Percentiles rank a stretch among this genome's conserved stretches.
phyloP scores from a whole-genome alignment of 2,329 filamentous ascomycete species.

The Plenodomus biglobosus region DNA sequence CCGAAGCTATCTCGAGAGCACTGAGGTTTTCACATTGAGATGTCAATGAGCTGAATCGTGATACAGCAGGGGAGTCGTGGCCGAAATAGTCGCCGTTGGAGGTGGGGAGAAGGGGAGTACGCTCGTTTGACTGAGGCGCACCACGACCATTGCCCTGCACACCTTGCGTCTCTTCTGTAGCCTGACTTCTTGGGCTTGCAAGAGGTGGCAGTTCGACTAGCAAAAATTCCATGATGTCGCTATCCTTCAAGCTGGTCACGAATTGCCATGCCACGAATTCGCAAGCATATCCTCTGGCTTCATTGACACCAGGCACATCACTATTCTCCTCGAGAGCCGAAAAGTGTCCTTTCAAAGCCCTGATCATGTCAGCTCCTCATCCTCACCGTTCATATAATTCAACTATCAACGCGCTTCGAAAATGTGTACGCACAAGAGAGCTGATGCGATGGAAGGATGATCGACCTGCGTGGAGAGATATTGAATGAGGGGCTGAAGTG shows the following conservation, averaged over 20 bases:
- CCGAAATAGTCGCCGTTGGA: conserved; percentile 28
- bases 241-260: conserved; percentile 68
- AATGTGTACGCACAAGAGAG: conserved; percentile 63
- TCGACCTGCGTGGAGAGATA: conserved; percentile 65
- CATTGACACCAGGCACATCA: conserved; percentile 64
- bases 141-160: conserved; percentile 15
- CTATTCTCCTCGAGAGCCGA: conserved; percentile 59
- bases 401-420: background rate
- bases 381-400: background rate
- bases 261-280: conserved; percentile 83
- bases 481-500: conserved; percentile 63
- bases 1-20: conserved; percentile 81
- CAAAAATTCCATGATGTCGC: conserved; percentile 73
- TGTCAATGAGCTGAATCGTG: conserved; percentile 63
- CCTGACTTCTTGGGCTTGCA: conserved; percentile 14
- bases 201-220: conserved; percentile 67
- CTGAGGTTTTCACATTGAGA: conserved; percentile 77
- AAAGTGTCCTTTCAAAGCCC: conserved; percentile 75
- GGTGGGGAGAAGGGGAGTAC: conserved; percentile 28
- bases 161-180: conserved; percentile 8
- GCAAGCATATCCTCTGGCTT: conserved; percentile 71
- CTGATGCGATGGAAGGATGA: conserved; percentile 71
- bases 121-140: conserved; percentile 19
- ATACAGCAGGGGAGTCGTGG: conserved; percentile 30
- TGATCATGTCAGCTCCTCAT: conserved; percentile 39